These are phyloP conservation scores for Backusella liffmaniae DNA, from an alignment of 192 early-diverging fungal genomes.

Conservation along the genomic window DNA sequence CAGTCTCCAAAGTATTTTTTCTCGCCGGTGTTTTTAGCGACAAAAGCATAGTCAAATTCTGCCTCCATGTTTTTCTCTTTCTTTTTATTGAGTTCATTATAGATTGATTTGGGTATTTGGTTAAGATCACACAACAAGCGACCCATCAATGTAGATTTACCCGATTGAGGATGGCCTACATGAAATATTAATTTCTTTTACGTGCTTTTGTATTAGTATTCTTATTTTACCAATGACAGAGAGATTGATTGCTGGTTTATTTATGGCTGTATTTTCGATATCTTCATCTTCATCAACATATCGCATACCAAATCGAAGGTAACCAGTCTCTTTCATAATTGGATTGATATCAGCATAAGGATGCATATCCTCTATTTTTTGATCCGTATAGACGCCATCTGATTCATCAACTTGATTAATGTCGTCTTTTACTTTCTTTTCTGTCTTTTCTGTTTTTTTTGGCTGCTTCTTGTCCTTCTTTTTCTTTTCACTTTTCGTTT, in stretches of 20 bases:
- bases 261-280: conserved; percentile 60
- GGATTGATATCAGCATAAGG: not conserved
- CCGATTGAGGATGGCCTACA: conserved; percentile 89
- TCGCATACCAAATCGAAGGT: not conserved
- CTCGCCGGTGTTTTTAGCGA: conserved; percentile 92
- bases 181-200: not conserved
- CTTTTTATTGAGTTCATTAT: conserved; percentile 75
- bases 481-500: conserved; percentile 14
- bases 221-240: conserved; percentile 61
- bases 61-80: conserved; percentile 64
- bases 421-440: not conserved
- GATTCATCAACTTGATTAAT: not conserved
- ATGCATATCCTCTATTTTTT: not conserved
- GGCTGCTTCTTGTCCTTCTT: not conserved
- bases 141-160: conserved; percentile 97
- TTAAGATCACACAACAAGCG: conserved; percentile 87
- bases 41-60: conserved; percentile 96
- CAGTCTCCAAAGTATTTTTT: conserved; percentile 51
- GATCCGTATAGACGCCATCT: not conserved
- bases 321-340: not conserved
- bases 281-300: conserved; percentile 62
- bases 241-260: conserved; percentile 76
- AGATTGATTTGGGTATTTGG: conserved; percentile 76
- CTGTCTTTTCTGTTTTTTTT: not conserved
- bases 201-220: not conserved